Evolutionary conservation across 768 basidiomycete species (phyloP).

Genomic region (Goffeauzyma gilvescens): DNA sequence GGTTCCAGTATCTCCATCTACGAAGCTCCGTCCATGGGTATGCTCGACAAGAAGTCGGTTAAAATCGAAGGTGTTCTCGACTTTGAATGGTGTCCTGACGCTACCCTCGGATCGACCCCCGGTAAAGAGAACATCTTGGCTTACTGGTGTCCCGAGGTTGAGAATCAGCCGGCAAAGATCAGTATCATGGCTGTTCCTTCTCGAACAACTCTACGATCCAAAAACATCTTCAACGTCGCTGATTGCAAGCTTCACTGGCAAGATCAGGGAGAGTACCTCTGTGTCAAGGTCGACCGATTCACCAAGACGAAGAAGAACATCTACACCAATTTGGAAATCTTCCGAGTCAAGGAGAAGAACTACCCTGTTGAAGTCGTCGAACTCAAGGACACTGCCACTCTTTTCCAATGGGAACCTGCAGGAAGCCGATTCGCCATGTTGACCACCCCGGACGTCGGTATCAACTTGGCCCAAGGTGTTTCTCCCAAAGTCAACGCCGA

Average conservation of each 20-base stretch:
- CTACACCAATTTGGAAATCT: conserved; percentile 94
- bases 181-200: conserved; percentile 78
- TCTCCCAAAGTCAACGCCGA: conserved; percentile 91
- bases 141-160: conserved; percentile 94
- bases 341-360: conserved; percentile 91
- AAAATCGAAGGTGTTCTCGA: conserved; percentile 95
- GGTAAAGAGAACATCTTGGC: conserved; percentile 75
- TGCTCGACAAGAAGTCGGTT: conserved; percentile 87
- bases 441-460: conserved; percentile 82
- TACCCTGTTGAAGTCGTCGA: conserved; percentile 95
- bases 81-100: conserved; percentile 97
- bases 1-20: conserved; percentile 91
- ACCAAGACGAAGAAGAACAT: conserved; percentile 90
- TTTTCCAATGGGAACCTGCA: conserved; percentile 98
- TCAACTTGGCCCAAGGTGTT: conserved; percentile 69
- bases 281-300: conserved; percentile 75
- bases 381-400: conserved; percentile 83
- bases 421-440: conserved; percentile 92
- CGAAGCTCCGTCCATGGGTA: conserved; percentile 79
- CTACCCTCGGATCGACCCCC: conserved; percentile 47
- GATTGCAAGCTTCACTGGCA: conserved; percentile 99
- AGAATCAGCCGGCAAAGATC: conserved; percentile 89
- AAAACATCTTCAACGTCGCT: conserved; percentile 93
- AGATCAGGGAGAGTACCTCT: conserved; percentile 92
- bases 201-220: conserved; percentile 64